Conservation (phyloP, 2,329 filamentous ascomycete genomes). For the Cercospora zeina region DNA sequence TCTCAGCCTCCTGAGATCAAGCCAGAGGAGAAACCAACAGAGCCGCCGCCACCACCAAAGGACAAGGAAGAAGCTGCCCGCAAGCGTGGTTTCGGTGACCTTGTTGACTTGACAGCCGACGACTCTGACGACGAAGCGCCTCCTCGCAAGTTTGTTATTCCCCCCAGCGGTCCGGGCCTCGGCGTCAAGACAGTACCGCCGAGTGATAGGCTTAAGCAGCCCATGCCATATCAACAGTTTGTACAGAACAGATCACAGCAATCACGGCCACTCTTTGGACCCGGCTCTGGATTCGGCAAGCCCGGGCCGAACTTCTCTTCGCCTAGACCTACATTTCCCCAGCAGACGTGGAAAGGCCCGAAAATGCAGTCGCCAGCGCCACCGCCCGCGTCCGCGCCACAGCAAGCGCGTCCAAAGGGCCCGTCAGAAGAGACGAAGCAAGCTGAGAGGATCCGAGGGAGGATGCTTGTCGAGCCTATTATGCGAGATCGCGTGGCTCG, state of each 20-base stretch:
- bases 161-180: conserved; percentile 16
- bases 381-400: conserved; percentile 9
- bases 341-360: conserved; percentile 13
- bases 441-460: conserved; percentile 37
- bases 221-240: conserved; percentile 26
- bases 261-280: background rate
- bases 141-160: conserved; percentile 41
- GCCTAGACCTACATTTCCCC: conserved; percentile 6
- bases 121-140: conserved; percentile 51
- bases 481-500: conserved; percentile 50
- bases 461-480: conserved; percentile 48
- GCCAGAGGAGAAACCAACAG: conserved; percentile 30
- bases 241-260: conserved; percentile 16
- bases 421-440: conserved; percentile 36
- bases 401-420: conserved; percentile 29
- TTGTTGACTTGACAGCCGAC: conserved; percentile 53
- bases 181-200: conserved; percentile 17
- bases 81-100: conserved; percentile 56
- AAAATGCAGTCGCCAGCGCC: conserved; percentile 18
- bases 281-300: background rate
- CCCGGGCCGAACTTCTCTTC: background rate
- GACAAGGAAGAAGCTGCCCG: conserved; percentile 58
- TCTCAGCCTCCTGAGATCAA: conserved; percentile 27
- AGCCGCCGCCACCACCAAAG: conserved; percentile 39
- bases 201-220: conserved; percentile 22